Conservation (phyloP, 805 yeast genomes). For the Pichia thaimueangensis region DNA sequence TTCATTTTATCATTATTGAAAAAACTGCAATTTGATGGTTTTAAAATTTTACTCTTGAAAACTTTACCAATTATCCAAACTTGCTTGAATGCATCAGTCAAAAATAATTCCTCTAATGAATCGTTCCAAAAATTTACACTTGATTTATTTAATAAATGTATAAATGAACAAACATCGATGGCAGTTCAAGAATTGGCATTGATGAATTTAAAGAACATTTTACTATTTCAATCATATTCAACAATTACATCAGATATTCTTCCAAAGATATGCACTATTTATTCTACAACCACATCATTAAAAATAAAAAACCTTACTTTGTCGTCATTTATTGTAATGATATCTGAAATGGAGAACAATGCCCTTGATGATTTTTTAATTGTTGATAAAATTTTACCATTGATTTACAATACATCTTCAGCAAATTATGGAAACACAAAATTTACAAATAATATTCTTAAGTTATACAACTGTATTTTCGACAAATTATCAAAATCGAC, state of each 20-base stretch:
- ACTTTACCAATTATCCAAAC: conserved; percentile 23
- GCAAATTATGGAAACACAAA: conserved; percentile 23
- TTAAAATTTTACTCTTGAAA: conserved; percentile 28
- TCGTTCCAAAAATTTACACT: conserved; percentile 26
- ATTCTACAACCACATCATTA: conserved; percentile 78
- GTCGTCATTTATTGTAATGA: conserved; percentile 49
- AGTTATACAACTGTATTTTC: conserved; percentile 27
- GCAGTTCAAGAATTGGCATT: conserved; percentile 31
- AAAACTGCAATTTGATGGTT: conserved; percentile 24
- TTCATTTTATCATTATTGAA: conserved; percentile 27
- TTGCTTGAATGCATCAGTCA: conserved; percentile 25
- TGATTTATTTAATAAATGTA: conserved; percentile 29
- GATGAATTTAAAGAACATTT: conserved; percentile 22
- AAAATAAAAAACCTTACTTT: conserved; percentile 70
- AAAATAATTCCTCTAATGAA: conserved; percentile 18
- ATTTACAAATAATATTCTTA: conserved; percentile 25
- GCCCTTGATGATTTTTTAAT: conserved; percentile 66
- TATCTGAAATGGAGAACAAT: conserved; percentile 36
- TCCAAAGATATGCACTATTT: conserved; percentile 65
- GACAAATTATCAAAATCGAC: conserved; percentile 20
- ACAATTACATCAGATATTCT: conserved; percentile 68
- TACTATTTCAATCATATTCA: conserved; percentile 36
- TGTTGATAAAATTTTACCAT: conserved; percentile 74
- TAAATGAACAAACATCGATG: conserved; percentile 10
- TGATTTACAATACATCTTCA: conserved; percentile 39